Base-by-base conservation (phyloP, 106 monocot species). In the Apostasia shenzhenica region DNA sequence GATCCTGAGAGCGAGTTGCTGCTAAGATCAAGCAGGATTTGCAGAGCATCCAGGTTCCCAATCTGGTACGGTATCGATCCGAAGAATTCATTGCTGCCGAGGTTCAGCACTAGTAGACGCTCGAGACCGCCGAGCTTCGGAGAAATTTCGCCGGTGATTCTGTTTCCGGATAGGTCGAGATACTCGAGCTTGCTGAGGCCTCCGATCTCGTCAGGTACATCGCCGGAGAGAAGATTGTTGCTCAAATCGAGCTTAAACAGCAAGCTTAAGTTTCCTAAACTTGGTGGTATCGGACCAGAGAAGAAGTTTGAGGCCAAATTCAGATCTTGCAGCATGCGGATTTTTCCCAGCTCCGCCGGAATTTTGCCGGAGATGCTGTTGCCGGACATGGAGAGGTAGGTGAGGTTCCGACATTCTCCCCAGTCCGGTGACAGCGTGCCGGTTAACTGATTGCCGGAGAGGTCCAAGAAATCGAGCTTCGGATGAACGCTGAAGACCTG, bases 391-490 rank as follows among this genome's bases (percentile, higher is more conserved):
- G 70, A 55, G 14, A 89, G 63, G 59, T 53, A 61, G 3, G 72
- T 63, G 54, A 89, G 77, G 14, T 62, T 84, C 42, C 10, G 3
- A 74, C 88, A 92, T 69, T 76, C 50, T 2, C 70, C 90, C 90
- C 84, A 94, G 10, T 88, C 75, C 0, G 79, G 41, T 1, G 94
- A 86, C 1, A 94, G 75, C 9, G 55, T 63, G 6, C 94, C 94
- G 1, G 83, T 83, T 53, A 94, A 57, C 46, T 60, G 57, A 59
- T 78, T 90, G 14, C 84, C 79, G 2, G 73, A 47, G 49, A 85
- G 65, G 48, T 90, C 90, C 82, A 90, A 61, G 77, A 79, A 88
- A 0, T 9, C 2, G 2, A 89, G 69, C 0, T 48, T 0, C 13
- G 83, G 75, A 70, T 90, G 79, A 9, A 84, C 67, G 0, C 83